Conservation (phyloP, 768 basidiomycete genomes). For the Amanita jacksonii region DNA sequence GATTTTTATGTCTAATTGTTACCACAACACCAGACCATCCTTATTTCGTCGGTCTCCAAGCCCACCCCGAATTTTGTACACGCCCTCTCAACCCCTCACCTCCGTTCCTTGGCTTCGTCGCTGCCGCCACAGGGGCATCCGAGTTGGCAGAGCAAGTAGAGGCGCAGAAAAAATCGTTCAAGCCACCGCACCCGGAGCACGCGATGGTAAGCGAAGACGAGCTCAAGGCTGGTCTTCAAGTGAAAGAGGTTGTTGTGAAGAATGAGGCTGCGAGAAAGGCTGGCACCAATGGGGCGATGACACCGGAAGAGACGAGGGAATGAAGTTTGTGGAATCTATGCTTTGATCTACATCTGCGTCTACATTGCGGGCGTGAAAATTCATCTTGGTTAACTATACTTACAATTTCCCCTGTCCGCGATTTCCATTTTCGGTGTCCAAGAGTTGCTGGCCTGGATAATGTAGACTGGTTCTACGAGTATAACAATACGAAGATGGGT, state of each 20-base stretch:
- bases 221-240: conserved; percentile 26
- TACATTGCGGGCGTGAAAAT: too few relatives aligned
- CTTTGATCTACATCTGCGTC: background rate
- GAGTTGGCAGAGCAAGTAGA: conserved; percentile 66
- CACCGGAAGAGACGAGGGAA: conserved; percentile 6
- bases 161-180: conserved; percentile 50
- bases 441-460: too few relatives aligned
- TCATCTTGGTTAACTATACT: too few relatives aligned
- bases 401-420: too few relatives aligned
- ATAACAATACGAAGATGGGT: too few relatives aligned
- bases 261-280: background rate
- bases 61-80: conserved; percentile 98
- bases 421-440: background rate
- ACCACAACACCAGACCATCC: conserved; percentile 87
- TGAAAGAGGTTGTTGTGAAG: conserved; percentile 16
- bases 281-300: background rate
- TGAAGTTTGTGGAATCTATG: background rate
- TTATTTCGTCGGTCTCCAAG: conserved; percentile 89
- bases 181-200: conserved; percentile 66
- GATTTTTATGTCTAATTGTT: background rate
- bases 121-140: conserved; percentile 49
- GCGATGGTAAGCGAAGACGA: conserved; percentile 65
- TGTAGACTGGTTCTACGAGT: too few relatives aligned
- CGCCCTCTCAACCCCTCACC: conserved; percentile 96
- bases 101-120: conserved; percentile 91